Percentiles rank a stretch among this genome's conserved stretches.
Conservation (phyloP, 1,139 yeast genomes). For the Candida albicans region DNA sequence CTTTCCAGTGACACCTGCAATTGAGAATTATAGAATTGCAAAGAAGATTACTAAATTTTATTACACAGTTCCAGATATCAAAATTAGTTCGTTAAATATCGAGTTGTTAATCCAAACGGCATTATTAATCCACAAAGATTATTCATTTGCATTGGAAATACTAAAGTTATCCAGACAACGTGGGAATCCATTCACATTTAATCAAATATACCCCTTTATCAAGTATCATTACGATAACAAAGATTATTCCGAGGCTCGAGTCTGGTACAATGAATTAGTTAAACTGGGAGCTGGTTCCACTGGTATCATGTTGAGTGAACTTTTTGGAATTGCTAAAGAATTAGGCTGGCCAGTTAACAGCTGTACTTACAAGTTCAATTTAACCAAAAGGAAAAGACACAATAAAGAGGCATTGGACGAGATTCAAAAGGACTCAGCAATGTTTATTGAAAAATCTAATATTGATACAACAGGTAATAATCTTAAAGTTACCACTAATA, state of each 20-base stretch:
- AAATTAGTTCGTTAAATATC: conserved; percentile 15
- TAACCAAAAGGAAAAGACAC: conserved; percentile 24
- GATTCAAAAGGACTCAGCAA: conserved; percentile 23
- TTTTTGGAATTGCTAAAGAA: conserved; percentile 37
- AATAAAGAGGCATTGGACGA: conserved; percentile 22
- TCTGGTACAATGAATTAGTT: conserved; percentile 42
- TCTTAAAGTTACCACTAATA: conserved; percentile 13
- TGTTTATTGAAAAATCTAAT: background rate
- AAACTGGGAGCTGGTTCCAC: conserved; percentile 32
- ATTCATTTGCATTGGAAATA: conserved; percentile 33
- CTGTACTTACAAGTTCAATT: conserved; percentile 29
- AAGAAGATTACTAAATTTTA: conserved; percentile 30
- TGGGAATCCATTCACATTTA: conserved; percentile 38
- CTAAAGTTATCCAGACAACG: conserved; percentile 26
- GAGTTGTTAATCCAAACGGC: conserved; percentile 35
- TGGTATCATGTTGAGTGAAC: conserved; percentile 27
- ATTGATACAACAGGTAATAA: conserved; percentile 22
- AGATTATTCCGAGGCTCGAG: conserved; percentile 31
- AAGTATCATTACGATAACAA: conserved; percentile 34
- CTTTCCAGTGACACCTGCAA: conserved; percentile 6
- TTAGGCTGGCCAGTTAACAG: conserved; percentile 39
- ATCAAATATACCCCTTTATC: conserved; percentile 44
- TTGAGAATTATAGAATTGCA: conserved; percentile 29
- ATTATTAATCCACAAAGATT: conserved; percentile 33
- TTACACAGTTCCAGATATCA: conserved; percentile 15